Conservation (phyloP, 768 basidiomycete species). For the Suillus alpinus region DNA sequence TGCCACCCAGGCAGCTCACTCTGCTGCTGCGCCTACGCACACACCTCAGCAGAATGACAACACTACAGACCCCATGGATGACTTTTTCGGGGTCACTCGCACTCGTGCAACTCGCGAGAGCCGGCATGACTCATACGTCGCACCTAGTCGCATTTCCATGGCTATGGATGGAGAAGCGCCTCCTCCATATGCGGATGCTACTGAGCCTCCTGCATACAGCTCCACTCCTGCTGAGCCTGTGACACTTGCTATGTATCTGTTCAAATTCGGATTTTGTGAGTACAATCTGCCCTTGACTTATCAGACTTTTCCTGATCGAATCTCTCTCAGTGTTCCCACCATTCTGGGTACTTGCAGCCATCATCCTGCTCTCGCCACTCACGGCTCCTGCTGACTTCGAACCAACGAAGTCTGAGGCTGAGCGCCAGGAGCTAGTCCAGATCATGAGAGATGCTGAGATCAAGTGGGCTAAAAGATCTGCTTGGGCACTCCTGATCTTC, state of each 20-base stretch:
- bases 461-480: constrained; percentile 41
- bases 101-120: constrained; percentile 27
- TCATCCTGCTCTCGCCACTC: constrained; percentile 42
- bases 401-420: constrained; percentile 33
- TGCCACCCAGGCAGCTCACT: constrained; percentile 6
- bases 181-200: constrained; percentile 28
- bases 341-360: constrained; percentile 43
- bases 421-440: constrained; percentile 30
- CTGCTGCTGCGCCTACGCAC: constrained; percentile 3
- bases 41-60: constrained; percentile 3
- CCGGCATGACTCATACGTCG: constrained; percentile 27
- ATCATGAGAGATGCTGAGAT: constrained; percentile 35
- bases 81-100: constrained; percentile 28
- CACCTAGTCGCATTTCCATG: neutral
- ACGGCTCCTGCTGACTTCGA: constrained; percentile 28
- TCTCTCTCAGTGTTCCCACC: constrained; percentile 42
- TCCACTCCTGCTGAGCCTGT: constrained; percentile 32
- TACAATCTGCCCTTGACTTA: neutral
- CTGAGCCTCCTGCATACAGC: constrained; percentile 34
- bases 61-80: constrained; percentile 18
- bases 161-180: constrained; percentile 17
- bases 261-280: constrained; percentile 51
- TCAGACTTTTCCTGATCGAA: neutral
- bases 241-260: constrained; percentile 46
- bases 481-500: constrained; percentile 11